phyloP scores from a whole-genome alignment of 805 yeast genomes.

The Starmera caribaea region DNA sequence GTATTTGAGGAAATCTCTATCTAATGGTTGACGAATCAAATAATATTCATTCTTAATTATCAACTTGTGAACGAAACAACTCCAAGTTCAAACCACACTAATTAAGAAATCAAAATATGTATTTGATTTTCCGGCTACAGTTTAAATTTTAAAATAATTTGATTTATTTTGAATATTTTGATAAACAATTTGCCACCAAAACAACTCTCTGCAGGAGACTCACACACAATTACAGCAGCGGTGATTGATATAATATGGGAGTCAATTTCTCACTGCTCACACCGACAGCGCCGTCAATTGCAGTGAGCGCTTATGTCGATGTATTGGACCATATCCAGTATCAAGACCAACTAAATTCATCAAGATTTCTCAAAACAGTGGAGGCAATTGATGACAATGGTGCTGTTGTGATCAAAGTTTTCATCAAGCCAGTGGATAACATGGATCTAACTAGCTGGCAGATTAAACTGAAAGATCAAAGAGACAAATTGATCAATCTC shows the following conservation, averaged over 20 bases:
- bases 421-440: slow-evolving; percentile 59
- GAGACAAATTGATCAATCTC: slow-evolving; percentile 32
- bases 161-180: too few species aligned
- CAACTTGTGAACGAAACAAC: too few species aligned
- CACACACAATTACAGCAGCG: neutral
- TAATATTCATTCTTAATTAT: too few species aligned
- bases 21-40: too few species aligned
- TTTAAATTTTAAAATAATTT: too few species aligned
- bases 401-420: slow-evolving; percentile 65
- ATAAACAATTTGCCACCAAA: neutral
- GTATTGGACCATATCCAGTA: slow-evolving; percentile 70
- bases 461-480: slow-evolving; percentile 22
- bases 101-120: too few species aligned
- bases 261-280: slow-evolving; percentile 77
- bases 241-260: slow-evolving; percentile 79
- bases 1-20: too few species aligned
- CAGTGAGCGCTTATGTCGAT: slow-evolving; percentile 81
- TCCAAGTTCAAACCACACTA: too few species aligned
- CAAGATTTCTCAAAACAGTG: slow-evolving; percentile 80
- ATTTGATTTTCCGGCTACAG: too few species aligned
- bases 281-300: slow-evolving; percentile 88
- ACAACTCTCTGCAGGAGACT: neutral
- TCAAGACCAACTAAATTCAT: slow-evolving; percentile 63
- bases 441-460: slow-evolving; percentile 15
- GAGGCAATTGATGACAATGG: slow-evolving; percentile 71